Evolutionary conservation across 129 eudicot species (phyloP).

Genomic region (Mikania micrantha): DNA sequence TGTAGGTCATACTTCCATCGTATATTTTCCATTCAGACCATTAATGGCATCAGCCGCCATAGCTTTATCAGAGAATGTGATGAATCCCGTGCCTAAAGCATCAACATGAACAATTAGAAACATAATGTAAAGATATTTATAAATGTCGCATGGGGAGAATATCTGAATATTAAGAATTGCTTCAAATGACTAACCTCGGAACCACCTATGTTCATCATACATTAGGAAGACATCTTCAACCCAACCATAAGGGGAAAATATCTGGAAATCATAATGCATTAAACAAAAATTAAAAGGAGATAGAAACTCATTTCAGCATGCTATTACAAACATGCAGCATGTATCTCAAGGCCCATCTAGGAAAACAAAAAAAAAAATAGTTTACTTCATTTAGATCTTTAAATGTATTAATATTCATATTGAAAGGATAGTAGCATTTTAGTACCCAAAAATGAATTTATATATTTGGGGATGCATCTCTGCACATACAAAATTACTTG

Average conservation of each 20-base stretch:
- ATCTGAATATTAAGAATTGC: neutral
- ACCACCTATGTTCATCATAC: slow-evolving; percentile 51
- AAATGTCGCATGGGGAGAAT: neutral
- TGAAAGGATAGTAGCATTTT: neutral
- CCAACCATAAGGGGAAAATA: slow-evolving; percentile 75
- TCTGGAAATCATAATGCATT: slow-evolving; percentile 30
- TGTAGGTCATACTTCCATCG: slow-evolving; percentile 55
- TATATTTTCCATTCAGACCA: slow-evolving; percentile 62
- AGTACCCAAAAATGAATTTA: neutral
- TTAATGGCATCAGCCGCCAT: slow-evolving; percentile 86
- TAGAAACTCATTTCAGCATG: neutral
- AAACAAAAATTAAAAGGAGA: slow-evolving; percentile 10
- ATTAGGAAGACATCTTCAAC: slow-evolving; percentile 56
- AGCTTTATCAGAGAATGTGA: slow-evolving; percentile 59
- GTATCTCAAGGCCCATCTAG: slow-evolving; percentile 3
- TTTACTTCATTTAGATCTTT: neutral
- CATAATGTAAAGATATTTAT: neutral
- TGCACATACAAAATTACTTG: neutral
- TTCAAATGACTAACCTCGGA: slow-evolving; percentile 57
- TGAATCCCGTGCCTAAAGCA: slow-evolving; percentile 75
- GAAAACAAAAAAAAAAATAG: neutral
- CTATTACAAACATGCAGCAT: neutral
- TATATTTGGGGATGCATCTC: neutral
- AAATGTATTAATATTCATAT: neutral
- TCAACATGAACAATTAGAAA: slow-evolving; percentile 9